A percentile compares a stretch with the other conserved stretches of the same genome.
phyloP scores from a whole-genome alignment of 208 protist species.

The Leishmania tarentolae region DNA sequence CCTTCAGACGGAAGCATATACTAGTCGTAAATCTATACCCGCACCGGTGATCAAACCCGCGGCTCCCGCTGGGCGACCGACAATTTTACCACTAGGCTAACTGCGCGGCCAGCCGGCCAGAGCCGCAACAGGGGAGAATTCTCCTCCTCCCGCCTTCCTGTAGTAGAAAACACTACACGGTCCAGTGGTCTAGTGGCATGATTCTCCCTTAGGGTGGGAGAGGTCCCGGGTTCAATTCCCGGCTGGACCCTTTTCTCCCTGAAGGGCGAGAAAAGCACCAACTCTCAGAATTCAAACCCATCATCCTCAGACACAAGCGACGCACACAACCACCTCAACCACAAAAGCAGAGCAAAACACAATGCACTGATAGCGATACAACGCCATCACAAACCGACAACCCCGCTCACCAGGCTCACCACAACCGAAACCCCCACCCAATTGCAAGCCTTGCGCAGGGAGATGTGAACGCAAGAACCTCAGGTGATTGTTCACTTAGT shows the following conservation, averaged over 20 bases:
- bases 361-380: too few species aligned
- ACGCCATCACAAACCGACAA: background rate
- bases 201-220: constrained; percentile 94
- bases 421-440: background rate
- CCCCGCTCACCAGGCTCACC: too few species aligned
- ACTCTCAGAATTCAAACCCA: background rate
- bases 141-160: too few species aligned
- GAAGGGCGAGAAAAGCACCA: background rate
- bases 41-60: constrained; percentile 89
- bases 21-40: constrained; percentile 47
- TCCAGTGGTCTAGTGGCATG: constrained; percentile 94
- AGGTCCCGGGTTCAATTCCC: constrained; percentile 89
- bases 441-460: constrained; percentile 83
- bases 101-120: constrained; percentile 48
- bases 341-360: too few species aligned
- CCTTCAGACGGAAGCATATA: constrained; percentile 81
- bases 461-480: constrained; percentile 92
- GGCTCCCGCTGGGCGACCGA: constrained; percentile 86
- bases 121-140: too few species aligned
- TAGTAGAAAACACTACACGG: too few species aligned
- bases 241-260: constrained; percentile 72
- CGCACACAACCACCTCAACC: too few species aligned
- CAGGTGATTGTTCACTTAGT: constrained; percentile 89
- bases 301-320: too few species aligned
- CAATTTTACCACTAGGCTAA: constrained; percentile 91